These are phyloP conservation scores for Tricladium varicosporioides DNA, from an alignment of 2,329 filamentous ascomycete genomes.

Conservation along the genomic window DNA sequence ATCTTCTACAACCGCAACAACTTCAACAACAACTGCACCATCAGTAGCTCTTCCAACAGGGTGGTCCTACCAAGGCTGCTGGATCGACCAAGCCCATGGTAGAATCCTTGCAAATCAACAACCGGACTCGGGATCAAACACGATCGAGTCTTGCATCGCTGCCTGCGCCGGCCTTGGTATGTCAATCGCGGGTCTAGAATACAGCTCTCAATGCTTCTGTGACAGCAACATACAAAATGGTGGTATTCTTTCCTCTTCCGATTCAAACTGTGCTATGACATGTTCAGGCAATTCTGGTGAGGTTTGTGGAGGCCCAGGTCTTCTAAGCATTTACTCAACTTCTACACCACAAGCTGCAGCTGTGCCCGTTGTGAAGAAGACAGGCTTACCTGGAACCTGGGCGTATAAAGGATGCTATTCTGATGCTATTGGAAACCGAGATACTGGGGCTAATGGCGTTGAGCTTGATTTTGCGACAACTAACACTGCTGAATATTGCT, in stretches of 20 bases:
- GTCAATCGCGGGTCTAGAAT: constrained; percentile 34
- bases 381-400: constrained; percentile 18
- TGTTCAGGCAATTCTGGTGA: constrained; percentile 28
- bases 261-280: constrained; percentile 28
- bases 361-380: constrained; percentile 12
- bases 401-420: constrained; percentile 20
- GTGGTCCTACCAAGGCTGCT: constrained; percentile 17
- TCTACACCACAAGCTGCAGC: constrained; percentile 3
- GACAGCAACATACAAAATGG: constrained; percentile 24
- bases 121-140: constrained; percentile 8
- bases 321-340: constrained; percentile 22
- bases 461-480: constrained; percentile 52
- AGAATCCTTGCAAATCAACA: constrained; percentile 10
- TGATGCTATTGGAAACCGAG: constrained; percentile 38
- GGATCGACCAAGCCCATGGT: constrained; percentile 6
- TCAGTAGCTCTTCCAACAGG: constrained; percentile 4
- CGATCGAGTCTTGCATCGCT: constrained; percentile 29
- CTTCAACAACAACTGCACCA: background rate
- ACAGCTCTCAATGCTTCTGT: constrained; percentile 30
- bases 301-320: constrained; percentile 31
- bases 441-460: constrained; percentile 48
- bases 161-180: constrained; percentile 24
- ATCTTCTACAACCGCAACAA: background rate
- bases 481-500: constrained; percentile 52
- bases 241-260: constrained; percentile 15